Conservation (phyloP, 805 yeast species). For the Sugiyamaella americana region DNA sequence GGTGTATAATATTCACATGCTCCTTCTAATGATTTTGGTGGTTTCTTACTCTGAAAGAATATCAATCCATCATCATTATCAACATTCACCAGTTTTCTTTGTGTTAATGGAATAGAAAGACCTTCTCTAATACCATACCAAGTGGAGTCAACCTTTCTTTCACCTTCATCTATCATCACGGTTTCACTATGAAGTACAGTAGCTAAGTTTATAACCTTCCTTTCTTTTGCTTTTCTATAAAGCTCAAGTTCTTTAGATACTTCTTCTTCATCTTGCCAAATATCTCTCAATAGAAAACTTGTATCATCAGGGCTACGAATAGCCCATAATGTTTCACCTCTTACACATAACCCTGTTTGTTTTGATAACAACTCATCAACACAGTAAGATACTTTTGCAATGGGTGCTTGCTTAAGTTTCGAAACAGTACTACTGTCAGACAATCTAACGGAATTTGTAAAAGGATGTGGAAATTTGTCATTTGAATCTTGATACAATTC, state of each 20-base stretch:
- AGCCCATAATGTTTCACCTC: constrained; percentile 8
- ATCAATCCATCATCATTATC: constrained; percentile 3
- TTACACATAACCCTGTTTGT: background rate
- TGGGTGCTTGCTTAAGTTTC: too few species aligned
- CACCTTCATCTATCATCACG: background rate
- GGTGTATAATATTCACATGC: background rate
- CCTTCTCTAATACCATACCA: constrained; percentile 2
- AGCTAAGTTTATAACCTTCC: background rate
- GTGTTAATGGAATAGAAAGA: constrained; percentile 1
- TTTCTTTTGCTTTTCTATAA: background rate
- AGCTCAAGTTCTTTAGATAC: constrained; percentile 1
- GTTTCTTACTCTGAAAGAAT: background rate
- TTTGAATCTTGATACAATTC: background rate
- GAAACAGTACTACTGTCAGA: too few species aligned
- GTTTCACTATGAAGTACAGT: background rate
- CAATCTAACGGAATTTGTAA: too few species aligned
- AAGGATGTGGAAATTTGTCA: too few species aligned
- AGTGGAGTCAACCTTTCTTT: background rate
- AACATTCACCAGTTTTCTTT: background rate
- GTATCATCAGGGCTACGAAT: background rate
- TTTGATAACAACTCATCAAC: too few species aligned
- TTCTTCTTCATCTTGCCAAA: constrained; percentile 9
- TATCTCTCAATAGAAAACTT: constrained; percentile 5
- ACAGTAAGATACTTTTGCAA: too few species aligned
- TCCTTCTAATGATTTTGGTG: background rate